Percentiles rank a stretch among this genome's conserved stretches.
These are phyloP conservation scores for Suillus occidentalis DNA, from an alignment of 768 basidiomycete species.

Conservation along the genomic window DNA sequence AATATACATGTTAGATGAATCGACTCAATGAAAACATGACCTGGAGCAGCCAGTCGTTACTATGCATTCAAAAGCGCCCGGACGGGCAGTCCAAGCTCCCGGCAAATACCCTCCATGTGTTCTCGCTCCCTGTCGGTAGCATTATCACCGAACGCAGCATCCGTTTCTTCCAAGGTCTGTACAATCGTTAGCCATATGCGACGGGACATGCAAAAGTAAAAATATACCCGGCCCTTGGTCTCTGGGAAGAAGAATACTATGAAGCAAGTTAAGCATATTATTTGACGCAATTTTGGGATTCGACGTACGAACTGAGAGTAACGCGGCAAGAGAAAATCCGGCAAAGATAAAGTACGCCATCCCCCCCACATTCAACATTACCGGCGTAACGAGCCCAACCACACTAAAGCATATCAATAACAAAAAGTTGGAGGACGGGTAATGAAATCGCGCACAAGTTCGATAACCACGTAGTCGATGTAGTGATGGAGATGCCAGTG, in stretches of 20 bases:
- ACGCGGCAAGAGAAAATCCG: constrained; percentile 31
- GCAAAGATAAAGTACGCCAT: constrained; percentile 36
- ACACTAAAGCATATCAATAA: constrained; percentile 18
- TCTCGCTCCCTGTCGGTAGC: constrained; percentile 26
- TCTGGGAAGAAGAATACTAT: constrained; percentile 32
- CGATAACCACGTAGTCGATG: constrained; percentile 44
- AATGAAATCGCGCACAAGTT: constrained; percentile 37
- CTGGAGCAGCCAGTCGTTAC: neutral
- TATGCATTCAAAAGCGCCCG: constrained; percentile 20
- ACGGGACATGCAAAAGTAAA: neutral
- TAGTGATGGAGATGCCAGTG: constrained; percentile 43
- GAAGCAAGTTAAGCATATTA: neutral
- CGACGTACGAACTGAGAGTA: constrained; percentile 29
- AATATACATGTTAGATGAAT: neutral
- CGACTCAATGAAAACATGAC: neutral
- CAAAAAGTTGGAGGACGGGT: neutral
- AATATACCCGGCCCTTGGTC: constrained; percentile 35
- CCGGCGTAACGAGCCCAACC: constrained; percentile 32
- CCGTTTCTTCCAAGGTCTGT: constrained; percentile 36
- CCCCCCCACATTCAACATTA: constrained; percentile 45
- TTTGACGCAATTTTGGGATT: neutral
- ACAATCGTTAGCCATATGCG: neutral
- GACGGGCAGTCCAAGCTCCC: constrained; percentile 28
- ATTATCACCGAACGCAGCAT: constrained; percentile 32
- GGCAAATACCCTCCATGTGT: constrained; percentile 30